Percentiles rank a stretch among this genome's conserved stretches.
Evolutionary conservation across 208 protist species (phyloP).

Genomic region (Crithidia fasciculata): DNA sequence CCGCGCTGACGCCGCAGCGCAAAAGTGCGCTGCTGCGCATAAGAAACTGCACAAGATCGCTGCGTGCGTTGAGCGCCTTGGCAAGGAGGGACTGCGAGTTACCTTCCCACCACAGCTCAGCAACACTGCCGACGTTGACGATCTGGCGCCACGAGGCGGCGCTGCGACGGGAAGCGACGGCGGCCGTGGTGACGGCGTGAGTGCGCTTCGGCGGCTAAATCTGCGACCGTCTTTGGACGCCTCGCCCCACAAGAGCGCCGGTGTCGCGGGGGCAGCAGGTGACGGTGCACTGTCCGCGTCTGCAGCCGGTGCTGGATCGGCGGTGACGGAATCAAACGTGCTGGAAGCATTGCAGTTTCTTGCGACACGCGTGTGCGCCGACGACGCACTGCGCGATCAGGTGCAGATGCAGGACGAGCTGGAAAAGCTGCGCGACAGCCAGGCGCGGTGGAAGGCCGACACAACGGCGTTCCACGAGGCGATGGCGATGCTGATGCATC

Average conservation of each 20-base stretch:
- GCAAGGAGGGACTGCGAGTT: constrained; percentile 18
- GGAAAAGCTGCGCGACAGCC: constrained; percentile 38
- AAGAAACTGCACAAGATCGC: constrained; percentile 43
- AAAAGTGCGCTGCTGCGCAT: constrained; percentile 35
- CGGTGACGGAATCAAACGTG: constrained; percentile 59
- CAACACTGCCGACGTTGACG: background rate
- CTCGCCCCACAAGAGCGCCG: background rate
- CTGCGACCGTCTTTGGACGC: constrained; percentile 16
- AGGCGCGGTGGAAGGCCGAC: constrained; percentile 52
- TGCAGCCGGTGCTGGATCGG: background rate
- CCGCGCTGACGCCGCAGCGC: constrained; percentile 51
- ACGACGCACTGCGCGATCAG: constrained; percentile 35
- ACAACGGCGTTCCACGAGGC: constrained; percentile 60
- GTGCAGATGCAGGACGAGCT: constrained; percentile 39
- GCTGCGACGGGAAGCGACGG: background rate
- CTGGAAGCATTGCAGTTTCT: constrained; percentile 59
- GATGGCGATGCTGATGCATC: constrained; percentile 58
- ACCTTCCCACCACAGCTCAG: constrained; percentile 12
- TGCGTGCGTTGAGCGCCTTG: constrained; percentile 23
- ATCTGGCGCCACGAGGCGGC: background rate
- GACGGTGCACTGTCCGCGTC: background rate
- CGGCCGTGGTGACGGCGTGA: constrained; percentile 24
- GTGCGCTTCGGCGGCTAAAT: constrained; percentile 30
- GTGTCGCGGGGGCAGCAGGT: background rate
- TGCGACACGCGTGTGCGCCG: constrained; percentile 37